Evolutionary conservation across 495 filamentous ascomycete genomes (phyloP), one percentile per base, ranked within the genome.

Genomic region (Talaromyces nanjingensis): DNA sequence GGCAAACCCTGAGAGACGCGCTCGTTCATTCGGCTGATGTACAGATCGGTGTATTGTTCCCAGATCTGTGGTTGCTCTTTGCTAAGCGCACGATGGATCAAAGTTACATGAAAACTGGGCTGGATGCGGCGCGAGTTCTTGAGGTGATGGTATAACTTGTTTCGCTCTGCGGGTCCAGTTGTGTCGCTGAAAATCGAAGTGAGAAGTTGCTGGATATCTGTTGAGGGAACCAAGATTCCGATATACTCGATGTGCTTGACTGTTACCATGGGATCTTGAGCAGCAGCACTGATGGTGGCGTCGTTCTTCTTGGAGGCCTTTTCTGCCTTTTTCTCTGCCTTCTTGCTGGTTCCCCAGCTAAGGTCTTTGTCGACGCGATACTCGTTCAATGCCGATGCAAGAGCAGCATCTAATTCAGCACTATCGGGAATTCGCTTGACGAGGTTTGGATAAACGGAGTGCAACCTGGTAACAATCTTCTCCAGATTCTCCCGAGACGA

Each of bases 401-500:
- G 91, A 9, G 93, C 94, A 14, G 81, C 80, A 68, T 98, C 93
- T 25, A 97, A 82, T 59, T 92, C 91, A 59, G 89, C 81, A 0
- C 79, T 72, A 2, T 80, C 82, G 0, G 96, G 96, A 57, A 96
- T n/a, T 80, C 77, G 53, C 71, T 76, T 65, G 62, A 99, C 79
- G 11, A 99, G 77, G 16, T 83, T 84, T 0, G 94, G 96, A 67
- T 90, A 98, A 18, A 80, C 76, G 1, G 77, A 73, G 67, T 91
- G 85, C 29, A 99, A 74, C 57, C 85, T 80, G 11, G 69, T 82
- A 49, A 98, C 79, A 4, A 93, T 83, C 1, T 80, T 90, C 73
- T 97, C 92, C 14, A 99, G 85, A 68, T 98, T 99, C 22, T 86
- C 82, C 4, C 94, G 85, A 54, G 92, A 97, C 14, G 85, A 85